Conservation (phyloP, 192 early-diverging fungal species). For the Podila minutissima region DNA sequence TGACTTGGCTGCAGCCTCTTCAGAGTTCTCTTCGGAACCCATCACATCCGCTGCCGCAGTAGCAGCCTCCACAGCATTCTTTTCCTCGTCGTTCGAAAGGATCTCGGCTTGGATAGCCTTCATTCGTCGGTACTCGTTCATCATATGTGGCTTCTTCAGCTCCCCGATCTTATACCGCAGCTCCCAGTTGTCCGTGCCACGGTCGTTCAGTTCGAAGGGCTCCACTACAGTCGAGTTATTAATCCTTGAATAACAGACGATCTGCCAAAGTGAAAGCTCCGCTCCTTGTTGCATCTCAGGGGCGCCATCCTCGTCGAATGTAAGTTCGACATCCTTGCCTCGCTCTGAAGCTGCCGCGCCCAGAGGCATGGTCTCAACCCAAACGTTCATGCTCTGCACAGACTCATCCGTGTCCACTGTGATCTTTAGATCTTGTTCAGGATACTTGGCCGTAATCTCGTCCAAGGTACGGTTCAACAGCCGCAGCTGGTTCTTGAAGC, state of each 20-base stretch:
- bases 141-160: slow-evolving; percentile 45
- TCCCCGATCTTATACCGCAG: slow-evolving; percentile 42
- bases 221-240: slow-evolving; percentile 20
- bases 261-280: slow-evolving; percentile 44
- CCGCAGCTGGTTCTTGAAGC: slow-evolving; percentile 72
- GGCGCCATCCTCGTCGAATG: slow-evolving; percentile 34
- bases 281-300: slow-evolving; percentile 46
- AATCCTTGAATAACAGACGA: slow-evolving; percentile 45
- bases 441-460: slow-evolving; percentile 64
- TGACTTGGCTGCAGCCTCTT: background rate
- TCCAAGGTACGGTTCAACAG: slow-evolving; percentile 75
- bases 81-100: slow-evolving; percentile 25
- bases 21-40: background rate
- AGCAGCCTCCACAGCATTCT: slow-evolving; percentile 10
- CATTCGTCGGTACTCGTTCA: slow-evolving; percentile 44
- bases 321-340: slow-evolving; percentile 7
- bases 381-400: slow-evolving; percentile 49
- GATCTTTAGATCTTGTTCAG: slow-evolving; percentile 56
- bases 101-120: slow-evolving; percentile 49
- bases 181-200: slow-evolving; percentile 37
- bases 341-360: slow-evolving; percentile 17
- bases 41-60: slow-evolving; percentile 6
- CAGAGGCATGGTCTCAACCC: slow-evolving; percentile 48
- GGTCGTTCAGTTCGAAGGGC: slow-evolving; percentile 39
- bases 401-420: slow-evolving; percentile 51